Evolutionary conservation across 805 yeast species (phyloP), one percentile per base, ranked within the genome.

Genomic region (Priceomyces medius): DNA sequence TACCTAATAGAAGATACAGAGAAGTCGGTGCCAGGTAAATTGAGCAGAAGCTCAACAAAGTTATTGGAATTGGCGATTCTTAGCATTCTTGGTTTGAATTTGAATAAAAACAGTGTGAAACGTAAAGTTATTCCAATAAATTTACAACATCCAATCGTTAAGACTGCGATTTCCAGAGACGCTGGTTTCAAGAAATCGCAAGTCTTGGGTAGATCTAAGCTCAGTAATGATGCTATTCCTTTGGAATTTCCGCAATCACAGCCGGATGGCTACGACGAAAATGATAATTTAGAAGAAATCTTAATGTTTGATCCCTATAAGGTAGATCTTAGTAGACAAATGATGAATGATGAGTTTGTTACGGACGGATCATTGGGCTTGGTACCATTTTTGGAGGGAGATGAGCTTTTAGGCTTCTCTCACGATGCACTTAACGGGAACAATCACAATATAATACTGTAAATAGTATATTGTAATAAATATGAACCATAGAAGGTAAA

Each of bases 341-440:
- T 56, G 24, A 40, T 62, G 61, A 54, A 54, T 46, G 50, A 59
- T 42, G 88, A 83, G 43, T 84, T 82, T 58, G 85, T 84, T n/a
- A 88, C 88, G 2, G 93, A 85, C 63, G 91, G 88, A 1, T 85
- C 91, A 0, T 63, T 85, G 31, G 91, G 91, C 1, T 63, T 85
- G 41, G 88, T 86, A 2, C 85, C 85, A 7, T 73, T 84, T 51
- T 61, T 85, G 42, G 84, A 79, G 40, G 33, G 24, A 10, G 21
- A 35, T 18, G 37, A 13, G 19, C 28, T 24, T 17, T 20, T 21
- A 5, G 29, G 38, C 20, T 23, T 21, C 18, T 35, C 38, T n/a
- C 8, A 19, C 14, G 21, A 16, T 27, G 31, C n/a, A n/a, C n/a
- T n/a, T n/a, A n/a, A n/a, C n/a, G n/a, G n/a, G n/a, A n/a, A n/a